Evolutionary conservation across 192 early-diverging fungal species (phyloP), one percentile per base, ranked within the genome.

Genomic region (Lobosporangium transversale): DNA sequence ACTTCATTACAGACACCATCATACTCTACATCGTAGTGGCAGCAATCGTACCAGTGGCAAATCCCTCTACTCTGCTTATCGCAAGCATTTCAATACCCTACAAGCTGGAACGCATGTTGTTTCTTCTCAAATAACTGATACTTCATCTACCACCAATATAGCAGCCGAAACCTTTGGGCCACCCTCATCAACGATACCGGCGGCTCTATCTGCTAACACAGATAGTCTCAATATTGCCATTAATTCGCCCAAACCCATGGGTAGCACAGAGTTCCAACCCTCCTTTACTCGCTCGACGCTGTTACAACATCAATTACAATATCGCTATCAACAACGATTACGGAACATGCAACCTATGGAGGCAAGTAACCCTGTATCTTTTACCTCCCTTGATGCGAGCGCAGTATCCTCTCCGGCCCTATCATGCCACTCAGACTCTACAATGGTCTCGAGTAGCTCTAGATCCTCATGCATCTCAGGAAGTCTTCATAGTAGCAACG

Each of bases 251-350:
- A 44, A 33, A 36, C 53, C 27, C 4, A 2, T 26, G 53, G 53
- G 62, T 15, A 44, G 44, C 8, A 36, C 33, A 15, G 21, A 50
- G 24, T 49, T 59, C 0, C 52, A 35, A 44, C 59, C 51, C 4
- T 62, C 50, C n/a, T 62, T 49, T 35, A 70, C 55, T 36, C 31
- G 26, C 21, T 59, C 61, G 30, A 23, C 43, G 5, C 56, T 35
- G 31, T 56, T 27, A 23, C 35, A 33, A 14, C 56, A 43, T 31
- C 17, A 23, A 12, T 9, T 50, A 6, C 56, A 59, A 53, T 37
- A 30, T 21, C 27, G 42, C 27, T 17, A 42, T 29, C 18, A n/a
- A n/a, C n/a, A n/a, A n/a, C n/a, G n/a, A n/a, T n/a, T n/a, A n/a
- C n/a, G n/a, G n/a, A n/a, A n/a, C n/a, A n/a, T n/a, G n/a, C n/a